phyloP scores from a whole-genome alignment of 1,284 basidiomycete genomes.

The Volvariella volvacea region DNA sequence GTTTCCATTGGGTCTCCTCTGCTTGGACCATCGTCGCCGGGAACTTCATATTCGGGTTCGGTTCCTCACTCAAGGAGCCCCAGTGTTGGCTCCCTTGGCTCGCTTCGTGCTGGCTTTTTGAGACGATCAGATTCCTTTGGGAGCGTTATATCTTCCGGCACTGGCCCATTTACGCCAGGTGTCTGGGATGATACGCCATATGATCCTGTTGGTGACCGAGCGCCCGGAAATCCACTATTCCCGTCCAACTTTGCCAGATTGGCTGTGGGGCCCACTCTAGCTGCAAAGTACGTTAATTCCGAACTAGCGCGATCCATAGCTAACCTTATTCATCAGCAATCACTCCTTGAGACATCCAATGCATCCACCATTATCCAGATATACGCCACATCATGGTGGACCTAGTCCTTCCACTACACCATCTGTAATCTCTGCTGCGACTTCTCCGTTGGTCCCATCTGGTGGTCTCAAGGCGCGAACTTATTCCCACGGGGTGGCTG shows the following conservation, averaged over 20 bases:
- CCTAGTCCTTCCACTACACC: not conserved
- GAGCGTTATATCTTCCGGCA: not conserved
- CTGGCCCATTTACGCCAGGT: not conserved
- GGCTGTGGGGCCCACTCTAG: constrained; percentile 48
- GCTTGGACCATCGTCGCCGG: constrained; percentile 21
- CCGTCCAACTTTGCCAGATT: constrained; percentile 60
- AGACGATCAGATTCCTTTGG: not conserved
- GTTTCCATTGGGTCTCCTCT: not conserved
- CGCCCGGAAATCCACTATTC: constrained; percentile 59
- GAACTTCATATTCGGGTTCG: constrained; percentile 16
- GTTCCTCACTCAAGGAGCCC: not conserved
- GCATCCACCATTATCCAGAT: not conserved
- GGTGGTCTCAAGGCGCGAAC: not conserved
- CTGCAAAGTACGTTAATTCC: constrained; percentile 37
- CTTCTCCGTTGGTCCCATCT: not conserved
- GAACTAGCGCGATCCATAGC: no score
- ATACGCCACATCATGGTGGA: not conserved
- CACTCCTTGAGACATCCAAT: not conserved
- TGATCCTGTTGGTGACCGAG: constrained; percentile 42
- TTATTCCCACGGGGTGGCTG: not conserved
- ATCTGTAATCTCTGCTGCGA: no score
- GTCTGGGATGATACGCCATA: constrained; percentile 18
- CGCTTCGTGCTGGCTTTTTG: not conserved
- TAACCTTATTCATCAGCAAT: constrained; percentile 3
- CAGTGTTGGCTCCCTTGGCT: not conserved